Conservation (phyloP, 306 rosid genomes). For the Sicyos edulis region DNA sequence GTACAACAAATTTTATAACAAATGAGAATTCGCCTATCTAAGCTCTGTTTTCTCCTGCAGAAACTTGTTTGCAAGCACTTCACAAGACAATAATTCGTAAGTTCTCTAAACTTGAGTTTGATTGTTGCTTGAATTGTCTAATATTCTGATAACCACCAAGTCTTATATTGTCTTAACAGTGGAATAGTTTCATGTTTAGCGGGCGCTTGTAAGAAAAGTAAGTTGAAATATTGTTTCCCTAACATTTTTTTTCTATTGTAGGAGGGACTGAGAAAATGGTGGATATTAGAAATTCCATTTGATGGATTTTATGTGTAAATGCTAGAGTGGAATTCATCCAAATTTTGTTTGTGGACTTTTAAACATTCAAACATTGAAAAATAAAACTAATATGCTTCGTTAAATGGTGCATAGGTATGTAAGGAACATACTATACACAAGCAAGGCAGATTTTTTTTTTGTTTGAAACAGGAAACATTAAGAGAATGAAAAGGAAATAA, state of each 20-base stretch:
- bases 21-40: not conserved
- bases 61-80: slow-evolving; percentile 50
- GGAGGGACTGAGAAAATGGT: no score
- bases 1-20: slow-evolving; percentile 10
- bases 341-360: no score
- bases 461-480: no score
- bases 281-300: no score
- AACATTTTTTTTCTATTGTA: not conserved
- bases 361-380: no score
- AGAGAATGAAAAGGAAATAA: no score
- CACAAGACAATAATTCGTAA: slow-evolving; percentile 36
- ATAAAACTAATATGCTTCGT: no score
- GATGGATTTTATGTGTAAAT: no score
- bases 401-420: no score
- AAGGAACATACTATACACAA: no score
- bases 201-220: slow-evolving; percentile 5
- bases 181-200: slow-evolving; percentile 39
- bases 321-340: no score
- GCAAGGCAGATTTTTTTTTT: no score
- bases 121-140: slow-evolving; percentile 4
- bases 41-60: slow-evolving; percentile 25
- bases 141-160: not conserved
- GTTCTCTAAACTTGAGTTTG: slow-evolving; percentile 21
- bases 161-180: slow-evolving; percentile 23
- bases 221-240: not conserved